Base-by-base conservation (phyloP, 2,329 filamentous ascomycete species). In the Trichoderma endophyticum region DNA sequence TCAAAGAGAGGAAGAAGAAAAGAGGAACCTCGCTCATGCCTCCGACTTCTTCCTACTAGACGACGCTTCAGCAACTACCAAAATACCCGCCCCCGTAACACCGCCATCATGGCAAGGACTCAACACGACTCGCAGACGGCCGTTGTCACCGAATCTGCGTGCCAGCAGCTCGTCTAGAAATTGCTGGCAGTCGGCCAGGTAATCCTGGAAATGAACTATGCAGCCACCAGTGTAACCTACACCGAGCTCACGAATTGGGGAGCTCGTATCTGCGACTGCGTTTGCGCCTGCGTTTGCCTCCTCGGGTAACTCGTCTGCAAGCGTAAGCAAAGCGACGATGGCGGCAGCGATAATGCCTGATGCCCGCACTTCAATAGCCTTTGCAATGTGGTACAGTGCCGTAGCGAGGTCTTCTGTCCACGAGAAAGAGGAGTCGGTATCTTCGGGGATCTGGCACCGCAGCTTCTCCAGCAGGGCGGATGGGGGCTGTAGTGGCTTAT, bases 211-310 rank as follows among this genome's bases (percentile, higher is more conserved):
- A 77, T 93, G 89, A n/a, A 90, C 88, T 72, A 95, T 95, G 77
- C 92, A 94, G 7, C 92, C 91, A 36, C 93, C 93, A 0, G 93
- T 94, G 78, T 93, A 95, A 1, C 92, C 93, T 26, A 95, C 91
- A 1, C 93, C 90, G 34, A 95, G 80, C 75, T 93, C 90, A 73
- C 83, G 76, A 72, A 79, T 74, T 7, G 66, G 66, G 48, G 66
- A 70, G 51, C 71, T 73, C n/a, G 64, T 24, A 11, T 61, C 70
- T 39, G 73, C 72, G 5, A 72, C 56, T 7, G 68, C 43, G n/a
- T 12, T 24, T 51, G 7, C 39, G 18, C 36, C 71, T 15, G 75
- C 73, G 14, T 74, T 32, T 21, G 6, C 71, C 59, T 79, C 48
- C 82, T 75, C 21, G 78, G 82, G 83, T 14, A 95, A 85, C 76